A percentile compares a stretch with the other conserved stretches of the same genome.
phyloP scores from a whole-genome alignment of 495 filamentous ascomycete species.

The Xylaria castorea region DNA sequence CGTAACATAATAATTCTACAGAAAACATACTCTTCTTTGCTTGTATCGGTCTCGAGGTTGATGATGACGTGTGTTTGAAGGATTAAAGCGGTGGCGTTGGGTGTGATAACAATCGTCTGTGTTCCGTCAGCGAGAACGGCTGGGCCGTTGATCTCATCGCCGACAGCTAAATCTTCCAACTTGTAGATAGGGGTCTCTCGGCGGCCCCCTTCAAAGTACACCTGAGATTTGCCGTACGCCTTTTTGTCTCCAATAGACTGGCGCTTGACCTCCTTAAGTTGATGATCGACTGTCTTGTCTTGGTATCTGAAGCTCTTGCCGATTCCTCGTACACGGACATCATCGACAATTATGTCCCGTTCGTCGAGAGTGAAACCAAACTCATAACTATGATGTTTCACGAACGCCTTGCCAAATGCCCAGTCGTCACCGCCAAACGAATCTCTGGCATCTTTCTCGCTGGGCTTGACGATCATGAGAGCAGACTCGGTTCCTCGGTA shows the following conservation, averaged over 20 bases:
- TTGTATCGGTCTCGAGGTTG: slow-evolving; percentile 67
- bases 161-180: slow-evolving; percentile 75
- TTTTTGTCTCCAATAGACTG: slow-evolving; percentile 57
- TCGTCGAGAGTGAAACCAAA: slow-evolving; percentile 93
- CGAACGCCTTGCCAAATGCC: slow-evolving; percentile 84
- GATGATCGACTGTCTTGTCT: slow-evolving; percentile 80
- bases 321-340: slow-evolving; percentile 88
- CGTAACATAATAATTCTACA: not conserved
- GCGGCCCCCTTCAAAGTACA: slow-evolving; percentile 78
- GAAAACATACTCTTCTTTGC: slow-evolving; percentile 53
- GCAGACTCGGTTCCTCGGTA: slow-evolving; percentile 89
- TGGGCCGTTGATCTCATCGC: slow-evolving; percentile 81
- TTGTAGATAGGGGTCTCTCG: slow-evolving; percentile 85
- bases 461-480: slow-evolving; percentile 78
- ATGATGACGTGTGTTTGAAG: slow-evolving; percentile 76
- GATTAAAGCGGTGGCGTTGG: slow-evolving; percentile 75
- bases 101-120: slow-evolving; percentile 93
- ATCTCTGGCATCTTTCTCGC: slow-evolving; percentile 61
- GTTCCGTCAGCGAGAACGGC: slow-evolving; percentile 94
- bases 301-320: slow-evolving; percentile 81
- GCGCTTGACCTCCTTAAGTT: slow-evolving; percentile 70
- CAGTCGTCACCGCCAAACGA: slow-evolving; percentile 69
- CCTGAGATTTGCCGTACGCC: slow-evolving; percentile 59
- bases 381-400: slow-evolving; percentile 87
- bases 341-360: slow-evolving; percentile 90